These are phyloP conservation scores for Ceratocystis eucalypticola DNA, from an alignment of 2,329 filamentous ascomycete genomes.

Conservation along the genomic window DNA sequence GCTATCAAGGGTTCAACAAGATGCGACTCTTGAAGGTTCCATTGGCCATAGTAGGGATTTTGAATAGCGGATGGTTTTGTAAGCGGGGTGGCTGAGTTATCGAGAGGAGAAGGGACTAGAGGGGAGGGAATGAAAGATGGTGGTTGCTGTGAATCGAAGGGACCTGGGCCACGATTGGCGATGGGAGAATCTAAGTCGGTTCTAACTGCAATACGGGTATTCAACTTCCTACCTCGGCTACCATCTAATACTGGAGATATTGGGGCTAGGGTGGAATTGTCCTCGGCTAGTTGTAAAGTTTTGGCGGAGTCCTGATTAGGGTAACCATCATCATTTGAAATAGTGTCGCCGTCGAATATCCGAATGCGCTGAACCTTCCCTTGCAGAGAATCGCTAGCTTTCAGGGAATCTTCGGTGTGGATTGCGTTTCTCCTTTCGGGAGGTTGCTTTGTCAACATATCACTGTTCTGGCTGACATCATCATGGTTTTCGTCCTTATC, in stretches of 20 bases:
- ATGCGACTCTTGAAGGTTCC: conserved; percentile 17
- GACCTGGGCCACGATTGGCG: not conserved
- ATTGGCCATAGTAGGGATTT: not conserved
- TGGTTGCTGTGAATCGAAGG: not conserved
- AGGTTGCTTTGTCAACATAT: too few relatives aligned
- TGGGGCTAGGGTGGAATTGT: not conserved
- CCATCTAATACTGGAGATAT: not conserved
- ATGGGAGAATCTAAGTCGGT: conserved; percentile 12
- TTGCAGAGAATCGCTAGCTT: not conserved
- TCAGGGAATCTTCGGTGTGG: too few relatives aligned
- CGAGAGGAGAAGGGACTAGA: not conserved
- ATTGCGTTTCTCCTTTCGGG: too few relatives aligned
- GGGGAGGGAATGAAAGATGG: not conserved
- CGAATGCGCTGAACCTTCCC: not conserved
- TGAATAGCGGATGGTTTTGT: not conserved
- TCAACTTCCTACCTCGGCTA: not conserved
- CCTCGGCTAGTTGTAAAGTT: not conserved
- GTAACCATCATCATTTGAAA: not conserved
- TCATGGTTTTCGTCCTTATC: too few relatives aligned
- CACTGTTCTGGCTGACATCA: too few relatives aligned
- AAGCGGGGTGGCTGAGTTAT: not conserved
- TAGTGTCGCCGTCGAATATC: not conserved
- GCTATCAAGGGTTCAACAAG: conserved; percentile 12
- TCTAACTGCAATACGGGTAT: conserved; percentile 7
- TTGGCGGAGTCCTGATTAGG: not conserved